phyloP scores from a whole-genome alignment of 2,329 filamentous ascomycete species.

The Scytalidium sp. region DNA sequence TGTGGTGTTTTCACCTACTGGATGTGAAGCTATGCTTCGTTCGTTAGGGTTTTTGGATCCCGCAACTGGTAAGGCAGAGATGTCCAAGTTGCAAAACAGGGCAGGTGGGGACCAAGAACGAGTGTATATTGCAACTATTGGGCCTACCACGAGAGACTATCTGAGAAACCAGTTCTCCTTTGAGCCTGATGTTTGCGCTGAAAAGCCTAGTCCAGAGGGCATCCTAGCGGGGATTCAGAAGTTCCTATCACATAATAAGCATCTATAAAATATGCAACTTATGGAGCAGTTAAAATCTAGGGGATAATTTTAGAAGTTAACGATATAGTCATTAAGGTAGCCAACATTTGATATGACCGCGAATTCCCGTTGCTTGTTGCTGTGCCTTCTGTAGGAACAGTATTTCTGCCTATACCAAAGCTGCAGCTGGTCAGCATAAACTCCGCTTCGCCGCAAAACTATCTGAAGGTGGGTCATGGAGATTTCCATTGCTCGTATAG shows the following conservation, averaged over 20 bases:
- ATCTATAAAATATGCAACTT: not conserved
- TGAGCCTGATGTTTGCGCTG: slow-evolving; percentile 76
- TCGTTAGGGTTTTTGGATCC: slow-evolving; percentile 50
- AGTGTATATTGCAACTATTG: slow-evolving; percentile 78
- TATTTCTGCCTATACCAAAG: too few species aligned
- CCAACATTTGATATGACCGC: too few species aligned
- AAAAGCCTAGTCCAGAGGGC: slow-evolving; percentile 78
- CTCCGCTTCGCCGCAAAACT: too few species aligned
- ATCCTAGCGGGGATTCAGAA: slow-evolving; percentile 62
- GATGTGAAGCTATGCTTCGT: slow-evolving; percentile 58
- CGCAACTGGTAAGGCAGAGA: slow-evolving; percentile 36
- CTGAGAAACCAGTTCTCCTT: slow-evolving; percentile 63
- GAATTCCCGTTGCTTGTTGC: too few species aligned
- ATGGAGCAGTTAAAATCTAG: too few species aligned
- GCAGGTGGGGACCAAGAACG: slow-evolving; percentile 35
- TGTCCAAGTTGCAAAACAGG: not conserved
- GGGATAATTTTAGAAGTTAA: too few species aligned
- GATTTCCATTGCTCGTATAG: too few species aligned
- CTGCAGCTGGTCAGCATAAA: too few species aligned
- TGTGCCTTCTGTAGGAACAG: too few species aligned
- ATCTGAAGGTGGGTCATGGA: too few species aligned
- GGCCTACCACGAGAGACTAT: slow-evolving; percentile 83
- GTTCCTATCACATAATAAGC: slow-evolving; percentile 12
- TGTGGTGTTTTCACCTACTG: slow-evolving; percentile 69
- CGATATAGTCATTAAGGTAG: too few species aligned